These are phyloP conservation scores for Zarea fungicola DNA, from an alignment of 2,329 filamentous ascomycete species.

Conservation along the genomic window DNA sequence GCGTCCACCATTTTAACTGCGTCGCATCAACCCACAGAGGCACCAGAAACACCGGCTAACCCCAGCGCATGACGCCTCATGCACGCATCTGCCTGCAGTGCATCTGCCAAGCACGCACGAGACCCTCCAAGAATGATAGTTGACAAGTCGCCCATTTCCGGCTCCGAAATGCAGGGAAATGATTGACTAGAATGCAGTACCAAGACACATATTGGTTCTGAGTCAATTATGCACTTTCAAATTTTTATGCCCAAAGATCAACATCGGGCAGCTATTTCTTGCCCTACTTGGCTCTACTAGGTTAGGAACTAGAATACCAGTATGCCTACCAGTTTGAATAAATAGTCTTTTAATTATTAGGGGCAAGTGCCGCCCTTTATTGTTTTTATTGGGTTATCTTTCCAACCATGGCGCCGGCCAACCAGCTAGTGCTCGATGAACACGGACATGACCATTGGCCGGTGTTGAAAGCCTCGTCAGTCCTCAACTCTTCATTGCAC, in stretches of 20 bases:
- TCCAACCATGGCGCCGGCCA: no score
- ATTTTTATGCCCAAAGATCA: no score
- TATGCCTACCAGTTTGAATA: no score
- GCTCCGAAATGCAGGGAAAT: not conserved
- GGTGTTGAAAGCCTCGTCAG: not conserved
- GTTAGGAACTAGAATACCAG: no score
- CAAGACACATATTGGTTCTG: not conserved
- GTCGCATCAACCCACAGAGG: not conserved
- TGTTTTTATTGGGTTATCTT: constrained; percentile 4
- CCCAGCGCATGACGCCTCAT: not conserved
- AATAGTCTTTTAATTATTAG: no score
- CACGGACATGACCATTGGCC: not conserved
- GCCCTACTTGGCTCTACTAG: no score
- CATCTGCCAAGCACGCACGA: constrained; percentile 10
- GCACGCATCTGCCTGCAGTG: constrained; percentile 6
- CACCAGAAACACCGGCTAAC: no score
- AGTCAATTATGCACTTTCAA: no score
- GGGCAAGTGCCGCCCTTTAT: constrained; percentile 9
- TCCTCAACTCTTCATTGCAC: not conserved
- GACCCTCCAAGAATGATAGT: no score
- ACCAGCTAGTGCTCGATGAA: not conserved
- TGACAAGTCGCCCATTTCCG: not conserved
- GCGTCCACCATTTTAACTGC: not conserved
- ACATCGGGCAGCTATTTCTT: no score
- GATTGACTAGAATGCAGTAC: no score